Percentiles rank a stretch among this genome's conserved stretches.
Evolutionary conservation across 2,329 filamentous ascomycete species (phyloP).

Genomic region (Pyrenochaeta sp.): DNA sequence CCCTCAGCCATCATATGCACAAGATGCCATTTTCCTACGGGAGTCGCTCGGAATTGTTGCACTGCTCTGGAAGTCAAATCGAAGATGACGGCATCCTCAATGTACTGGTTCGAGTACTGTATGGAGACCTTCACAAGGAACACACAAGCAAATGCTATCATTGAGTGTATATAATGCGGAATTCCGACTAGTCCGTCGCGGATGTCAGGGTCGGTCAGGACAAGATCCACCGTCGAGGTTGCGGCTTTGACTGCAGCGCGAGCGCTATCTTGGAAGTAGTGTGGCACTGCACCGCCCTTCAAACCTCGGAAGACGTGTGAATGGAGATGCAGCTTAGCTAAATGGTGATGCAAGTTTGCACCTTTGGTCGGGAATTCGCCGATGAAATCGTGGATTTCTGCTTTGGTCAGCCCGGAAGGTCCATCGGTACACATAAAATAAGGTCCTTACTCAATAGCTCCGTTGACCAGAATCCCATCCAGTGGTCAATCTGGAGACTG

Average conservation of each 20-base stretch:
- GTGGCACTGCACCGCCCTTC: conserved; percentile 57
- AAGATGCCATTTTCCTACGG: conserved; percentile 56
- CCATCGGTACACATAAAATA: not conserved
- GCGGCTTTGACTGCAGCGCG: conserved; percentile 58
- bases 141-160: conserved; percentile 62
- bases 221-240: conserved; percentile 54
- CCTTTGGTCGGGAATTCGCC: conserved; percentile 60
- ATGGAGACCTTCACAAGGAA: conserved; percentile 59
- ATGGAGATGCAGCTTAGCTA: conserved; percentile 62
- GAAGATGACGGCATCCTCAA: conserved; percentile 48
- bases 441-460: conserved; percentile 51
- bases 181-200: conserved; percentile 53
- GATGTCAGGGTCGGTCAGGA: conserved; percentile 54
- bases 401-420: conserved; percentile 26
- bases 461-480: conserved; percentile 59
- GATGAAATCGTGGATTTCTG: conserved; percentile 55
- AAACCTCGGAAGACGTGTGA: conserved; percentile 58
- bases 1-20: conserved; percentile 58
- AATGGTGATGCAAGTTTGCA: conserved; percentile 61
- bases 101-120: conserved; percentile 51
- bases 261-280: conserved; percentile 56
- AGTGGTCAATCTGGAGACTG: conserved; percentile 56
- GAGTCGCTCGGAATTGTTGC: conserved; percentile 50
- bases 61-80: conserved; percentile 51
- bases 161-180: conserved; percentile 61